Percentiles rank a stretch among this genome's conserved stretches.
phyloP scores from a whole-genome alignment of 2,329 filamentous ascomycete species.

The Cladobotryum mycophilum region DNA sequence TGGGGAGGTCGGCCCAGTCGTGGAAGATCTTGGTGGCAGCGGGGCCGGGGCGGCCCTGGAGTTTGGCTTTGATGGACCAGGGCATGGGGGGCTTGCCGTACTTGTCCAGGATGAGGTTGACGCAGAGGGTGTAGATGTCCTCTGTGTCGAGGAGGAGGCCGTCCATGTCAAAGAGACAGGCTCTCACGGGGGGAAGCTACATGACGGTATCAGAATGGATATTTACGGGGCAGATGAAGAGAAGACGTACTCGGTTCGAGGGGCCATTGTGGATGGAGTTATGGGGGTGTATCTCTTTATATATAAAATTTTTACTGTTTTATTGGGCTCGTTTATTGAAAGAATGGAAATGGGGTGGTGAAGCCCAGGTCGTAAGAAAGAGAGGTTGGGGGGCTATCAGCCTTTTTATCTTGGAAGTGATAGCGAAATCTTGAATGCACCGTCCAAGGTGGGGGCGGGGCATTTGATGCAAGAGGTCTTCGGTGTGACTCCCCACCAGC shows the following conservation, averaged over 20 bases:
- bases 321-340: too few species aligned
- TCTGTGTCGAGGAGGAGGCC: slow-evolving; percentile 91
- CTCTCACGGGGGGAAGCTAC: slow-evolving; percentile 73
- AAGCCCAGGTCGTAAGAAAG: not conserved
- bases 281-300: not conserved
- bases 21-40: slow-evolving; percentile 52
- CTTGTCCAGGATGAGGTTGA: slow-evolving; percentile 73
- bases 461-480: too few species aligned
- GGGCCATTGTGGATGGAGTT: slow-evolving; percentile 29
- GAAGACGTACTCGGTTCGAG: slow-evolving; percentile 38
- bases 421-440: too few species aligned
- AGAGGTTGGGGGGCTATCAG: not conserved
- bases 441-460: too few species aligned
- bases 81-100: slow-evolving; percentile 72
- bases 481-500: too few species aligned
- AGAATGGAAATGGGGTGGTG: not conserved
- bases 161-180: slow-evolving; percentile 98
- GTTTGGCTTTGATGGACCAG: slow-evolving; percentile 87
- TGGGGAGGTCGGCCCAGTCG: slow-evolving; percentile 80
- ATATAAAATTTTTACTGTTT: not conserved
- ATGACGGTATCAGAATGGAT: not conserved
- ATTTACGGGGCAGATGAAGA: not conserved
- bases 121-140: slow-evolving; percentile 77
- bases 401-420: too few species aligned
- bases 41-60: slow-evolving; percentile 56